Evolutionary conservation across 2,329 filamentous ascomycete genomes (phyloP), one percentile per base, ranked within the genome.

Genomic region (Drechmeria coniospora): DNA sequence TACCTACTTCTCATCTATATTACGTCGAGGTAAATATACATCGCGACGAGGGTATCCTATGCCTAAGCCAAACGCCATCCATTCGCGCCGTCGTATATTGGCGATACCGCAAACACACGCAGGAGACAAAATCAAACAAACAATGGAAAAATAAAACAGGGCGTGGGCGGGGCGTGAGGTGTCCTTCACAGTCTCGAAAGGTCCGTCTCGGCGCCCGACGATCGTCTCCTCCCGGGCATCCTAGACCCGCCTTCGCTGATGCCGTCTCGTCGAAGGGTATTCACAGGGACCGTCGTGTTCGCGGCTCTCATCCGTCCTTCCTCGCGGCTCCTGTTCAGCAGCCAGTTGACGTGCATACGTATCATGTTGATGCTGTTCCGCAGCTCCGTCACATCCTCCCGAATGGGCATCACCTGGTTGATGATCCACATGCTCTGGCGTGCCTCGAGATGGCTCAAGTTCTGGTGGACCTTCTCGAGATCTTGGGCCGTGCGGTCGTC

Each of bases 381-480:
- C 23, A 71, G 52, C 43, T 75, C 70, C 4, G 63, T 61, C n/a
- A 75, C 59, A 45, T 74, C 67, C 32, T 75, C 68, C 31, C 70
- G 68, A 34, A 75, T 63, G 6, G 65, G 68, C 41, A 71, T 59
- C 5, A 68, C 64, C 44, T 74, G 67, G 38, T 72, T 74, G 41
- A 74, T 58, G 7, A 71, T 58, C 58, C 68, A 64, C 48, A 72
- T 64, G 18, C 62, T 68, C 41, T 74, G 68, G 26, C 67, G 61
- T 4, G 63, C 65, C 41, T 74, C 69, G 27, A 72, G 56, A 32
- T 73, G 68, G 13, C 61, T 65, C 21, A 74, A 41, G 23, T 62
- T 63, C 30, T 68, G 62, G 27, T 68, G 64, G 3, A 75, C 48
- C 26, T 68, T 62, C 37, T 69, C 66, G 23, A 56, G 34, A 28